Conservation (phyloP, 1,284 basidiomycete genomes). For the Austroboletus olivaceoglutinosus region DNA sequence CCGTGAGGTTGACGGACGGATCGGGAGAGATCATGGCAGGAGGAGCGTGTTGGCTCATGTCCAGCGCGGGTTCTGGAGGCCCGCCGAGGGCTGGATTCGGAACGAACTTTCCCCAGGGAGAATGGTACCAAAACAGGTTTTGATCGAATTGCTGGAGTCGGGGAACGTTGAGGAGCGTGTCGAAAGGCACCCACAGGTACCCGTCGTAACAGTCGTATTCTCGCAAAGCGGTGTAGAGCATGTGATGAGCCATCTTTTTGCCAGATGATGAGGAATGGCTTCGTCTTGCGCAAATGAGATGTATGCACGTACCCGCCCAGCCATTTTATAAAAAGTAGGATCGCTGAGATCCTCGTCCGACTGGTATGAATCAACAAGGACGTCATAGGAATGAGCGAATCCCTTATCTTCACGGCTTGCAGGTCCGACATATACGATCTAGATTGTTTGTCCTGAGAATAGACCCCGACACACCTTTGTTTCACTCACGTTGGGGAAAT, state of each 20-base stretch:
- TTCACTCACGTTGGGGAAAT: slow-evolving; percentile 49
- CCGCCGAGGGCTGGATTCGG: slow-evolving; percentile 37
- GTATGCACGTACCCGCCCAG: slow-evolving; percentile 39
- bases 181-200: slow-evolving; percentile 53
- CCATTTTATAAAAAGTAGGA: slow-evolving; percentile 41
- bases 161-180: slow-evolving; percentile 49
- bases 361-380: slow-evolving; percentile 47
- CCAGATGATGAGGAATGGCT: neutral
- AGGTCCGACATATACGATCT: slow-evolving; percentile 52
- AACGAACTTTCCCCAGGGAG: slow-evolving; percentile 44
- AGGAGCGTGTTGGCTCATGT: slow-evolving; percentile 35
- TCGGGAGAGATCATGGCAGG: slow-evolving; percentile 41
- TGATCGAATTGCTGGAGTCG: slow-evolving; percentile 47
- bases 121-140: slow-evolving; percentile 48
- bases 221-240: slow-evolving; percentile 47
- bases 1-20: slow-evolving; percentile 36
- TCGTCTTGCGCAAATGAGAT: neutral
- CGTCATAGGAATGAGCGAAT: slow-evolving; percentile 48
- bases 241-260: slow-evolving; percentile 49
- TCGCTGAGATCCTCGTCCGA: slow-evolving; percentile 42
- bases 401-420: slow-evolving; percentile 48
- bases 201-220: slow-evolving; percentile 49
- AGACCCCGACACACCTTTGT: neutral
- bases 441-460: neutral
- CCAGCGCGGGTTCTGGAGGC: slow-evolving; percentile 9